These are phyloP conservation scores for Voacanga thouarsii DNA, from an alignment of 257 asterid genomes.

Conservation along the genomic window DNA sequence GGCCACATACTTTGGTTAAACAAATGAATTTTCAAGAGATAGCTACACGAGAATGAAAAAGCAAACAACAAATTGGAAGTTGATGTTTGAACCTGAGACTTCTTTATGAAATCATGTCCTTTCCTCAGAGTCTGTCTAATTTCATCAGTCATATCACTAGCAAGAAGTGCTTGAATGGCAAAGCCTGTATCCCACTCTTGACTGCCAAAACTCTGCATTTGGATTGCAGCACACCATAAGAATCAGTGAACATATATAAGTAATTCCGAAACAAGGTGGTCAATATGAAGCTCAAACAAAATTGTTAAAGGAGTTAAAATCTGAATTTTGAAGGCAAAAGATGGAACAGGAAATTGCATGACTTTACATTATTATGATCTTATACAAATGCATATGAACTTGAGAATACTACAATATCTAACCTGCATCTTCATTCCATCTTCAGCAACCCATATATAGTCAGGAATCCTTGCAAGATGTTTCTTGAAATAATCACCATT, in stretches of 20 bases:
- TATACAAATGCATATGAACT: background rate
- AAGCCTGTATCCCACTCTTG: constrained; percentile 90
- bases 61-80: background rate
- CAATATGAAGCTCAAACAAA: background rate
- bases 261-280: background rate
- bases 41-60: background rate
- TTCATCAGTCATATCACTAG: constrained; percentile 58
- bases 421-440: constrained; percentile 56
- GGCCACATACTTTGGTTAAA: background rate
- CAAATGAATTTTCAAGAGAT: background rate
- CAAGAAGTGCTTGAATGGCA: constrained; percentile 71
- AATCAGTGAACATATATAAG: background rate
- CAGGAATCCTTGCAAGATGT: constrained; percentile 42
- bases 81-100: constrained; percentile 57
- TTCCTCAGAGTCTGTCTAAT: constrained; percentile 55
- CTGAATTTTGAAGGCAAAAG: background rate
- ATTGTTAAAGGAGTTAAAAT: background rate
- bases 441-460: constrained; percentile 47
- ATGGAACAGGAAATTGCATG: background rate
- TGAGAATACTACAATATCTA: background rate
- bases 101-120: constrained; percentile 73
- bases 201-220: constrained; percentile 76
- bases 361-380: background rate
- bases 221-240: background rate
- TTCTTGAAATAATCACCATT: constrained; percentile 35